These are phyloP conservation scores for Suhomyces faveliae DNA, from an alignment of 805 yeast genomes.

Conservation along the genomic window DNA sequence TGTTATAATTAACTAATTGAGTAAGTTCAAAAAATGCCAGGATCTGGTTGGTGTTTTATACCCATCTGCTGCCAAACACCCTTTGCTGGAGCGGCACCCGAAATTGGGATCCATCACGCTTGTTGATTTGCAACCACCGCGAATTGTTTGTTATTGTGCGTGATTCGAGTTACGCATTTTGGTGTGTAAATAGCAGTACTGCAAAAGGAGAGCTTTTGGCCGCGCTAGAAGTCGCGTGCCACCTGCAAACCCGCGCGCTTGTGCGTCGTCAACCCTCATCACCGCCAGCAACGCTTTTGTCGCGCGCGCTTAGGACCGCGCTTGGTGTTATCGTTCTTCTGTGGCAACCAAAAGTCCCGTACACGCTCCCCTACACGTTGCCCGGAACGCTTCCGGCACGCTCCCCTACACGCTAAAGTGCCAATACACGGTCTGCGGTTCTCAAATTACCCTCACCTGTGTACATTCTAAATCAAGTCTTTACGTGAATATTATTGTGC, in stretches of 20 bases:
- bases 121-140: not conserved
- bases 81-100: not conserved
- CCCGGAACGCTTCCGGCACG: no score
- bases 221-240: slow-evolving; percentile 6
- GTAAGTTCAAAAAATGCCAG: not conserved
- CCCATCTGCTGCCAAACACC: not conserved
- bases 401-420: no score
- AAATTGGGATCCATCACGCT: not conserved
- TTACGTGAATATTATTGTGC: no score
- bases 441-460: not conserved
- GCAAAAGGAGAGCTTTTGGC: slow-evolving; percentile 5
- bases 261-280: not conserved
- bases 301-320: not conserved
- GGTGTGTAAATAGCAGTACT: slow-evolving; percentile 8
- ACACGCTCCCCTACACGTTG: no score
- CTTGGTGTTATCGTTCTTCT: not conserved
- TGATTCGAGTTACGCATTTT: slow-evolving; percentile 7
- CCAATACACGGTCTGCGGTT: not conserved
- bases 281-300: not conserved
- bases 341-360: not conserved
- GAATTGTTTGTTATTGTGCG: slow-evolving; percentile 1
- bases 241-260: not conserved
- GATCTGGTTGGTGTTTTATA: not conserved
- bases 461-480: no score
- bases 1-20: slow-evolving; percentile 4